Percentiles rank a stretch among this genome's conserved stretches.
These are phyloP conservation scores for Populus ilicifolia DNA, from an alignment of 345 rosid genomes.

Conservation along the genomic window DNA sequence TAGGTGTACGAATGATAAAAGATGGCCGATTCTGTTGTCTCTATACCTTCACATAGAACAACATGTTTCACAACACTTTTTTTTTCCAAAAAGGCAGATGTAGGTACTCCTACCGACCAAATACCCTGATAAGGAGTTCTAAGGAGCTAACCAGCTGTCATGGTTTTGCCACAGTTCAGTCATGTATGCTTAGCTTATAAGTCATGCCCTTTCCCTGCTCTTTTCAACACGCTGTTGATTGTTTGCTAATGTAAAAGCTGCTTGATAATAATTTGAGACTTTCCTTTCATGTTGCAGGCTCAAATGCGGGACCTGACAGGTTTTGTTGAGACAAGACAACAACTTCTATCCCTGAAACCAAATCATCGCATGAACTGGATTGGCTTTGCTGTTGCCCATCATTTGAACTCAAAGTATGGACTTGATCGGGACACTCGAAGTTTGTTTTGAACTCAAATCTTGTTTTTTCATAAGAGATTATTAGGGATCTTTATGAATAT, in stretches of 20 bases:
- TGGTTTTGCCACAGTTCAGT: background rate
- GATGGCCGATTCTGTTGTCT: background rate
- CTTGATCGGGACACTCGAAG: conserved; percentile 19
- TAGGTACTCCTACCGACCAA: background rate
- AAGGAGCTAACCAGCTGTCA: background rate
- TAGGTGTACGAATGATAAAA: background rate
- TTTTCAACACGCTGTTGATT: background rate
- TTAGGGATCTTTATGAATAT: background rate
- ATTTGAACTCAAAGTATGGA: conserved; percentile 77
- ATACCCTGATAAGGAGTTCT: background rate
- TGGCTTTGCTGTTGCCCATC: conserved; percentile 98
- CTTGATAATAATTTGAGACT: background rate
- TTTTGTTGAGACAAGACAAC: conserved; percentile 96
- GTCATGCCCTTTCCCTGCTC: background rate
- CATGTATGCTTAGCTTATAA: background rate
- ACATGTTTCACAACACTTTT: background rate
- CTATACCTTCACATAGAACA: background rate
- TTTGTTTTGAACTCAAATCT: background rate
- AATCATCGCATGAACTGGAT: conserved; percentile 99
- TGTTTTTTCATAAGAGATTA: background rate
- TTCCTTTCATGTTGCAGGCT: conserved; percentile 53
- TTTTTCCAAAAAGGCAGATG: background rate
- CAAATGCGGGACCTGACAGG: conserved; percentile 98
- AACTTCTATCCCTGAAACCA: conserved; percentile 86
- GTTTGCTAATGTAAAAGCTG: background rate